Base-by-base conservation (phyloP, 1,139 yeast genomes). In the Saccharomyces pastorianus region DNA sequence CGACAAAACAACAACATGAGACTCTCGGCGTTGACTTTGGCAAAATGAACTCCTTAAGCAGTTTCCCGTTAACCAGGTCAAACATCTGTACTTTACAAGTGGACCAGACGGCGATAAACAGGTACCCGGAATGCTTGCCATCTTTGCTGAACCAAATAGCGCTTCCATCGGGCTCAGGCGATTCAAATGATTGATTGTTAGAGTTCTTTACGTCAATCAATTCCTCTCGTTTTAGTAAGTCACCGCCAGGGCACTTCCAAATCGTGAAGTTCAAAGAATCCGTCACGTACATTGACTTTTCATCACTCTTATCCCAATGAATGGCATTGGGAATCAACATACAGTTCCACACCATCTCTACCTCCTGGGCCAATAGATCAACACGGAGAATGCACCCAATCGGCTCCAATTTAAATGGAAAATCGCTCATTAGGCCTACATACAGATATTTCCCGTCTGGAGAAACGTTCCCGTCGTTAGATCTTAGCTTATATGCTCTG, bases 111-210 rank as follows among this genome's bases (percentile, higher is more conserved):
- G 95, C 87, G 1, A 83, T 73, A 72, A 81, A 88, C 42, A 91
- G 68, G 55, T 81, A 76, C 13, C 44, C 44, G 13, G 44, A 38
- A 9, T 38, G 44, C 6, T 38, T 38, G 9, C 44, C 44, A 14
- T 84, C 87, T 50, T 80, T 76, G 8, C 71, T 70, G 2, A 52
- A 53, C 51, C 88, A 82, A 59, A 86, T 72, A 25, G 84, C 76
- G 61, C 87, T 76, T 38, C 98, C 98, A 69, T 91, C 98, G 0
- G 97, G 96, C 64, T 82, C 93, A 2, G 85, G 76, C 56, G 71
- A 58, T 51, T 64, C 64, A 55, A 67, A 58, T 0, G 65, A 70
- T 7, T 71, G 67, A 53, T 63, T 61, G 46, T 71, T 71, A 2
- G 71, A 58, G 14, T 73, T 71, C 46, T 69, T 70, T 32, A 78